Percentiles rank a stretch among this genome's conserved stretches.
phyloP scores from a whole-genome alignment of 768 basidiomycete species.

The Kwoniella dendrophila region DNA sequence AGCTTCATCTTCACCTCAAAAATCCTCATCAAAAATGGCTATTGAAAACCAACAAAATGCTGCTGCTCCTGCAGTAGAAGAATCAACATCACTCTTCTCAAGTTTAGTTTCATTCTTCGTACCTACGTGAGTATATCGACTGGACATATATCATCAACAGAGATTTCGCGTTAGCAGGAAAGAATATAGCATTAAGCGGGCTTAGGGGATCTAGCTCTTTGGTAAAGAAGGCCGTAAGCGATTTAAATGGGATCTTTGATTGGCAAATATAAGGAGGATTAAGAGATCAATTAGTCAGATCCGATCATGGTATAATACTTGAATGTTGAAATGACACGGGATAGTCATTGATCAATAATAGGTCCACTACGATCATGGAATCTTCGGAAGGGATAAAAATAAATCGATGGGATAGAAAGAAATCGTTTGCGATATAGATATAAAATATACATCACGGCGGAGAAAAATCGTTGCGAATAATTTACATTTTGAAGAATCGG shows the following conservation, averaged over 20 bases:
- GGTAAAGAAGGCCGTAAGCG: no score
- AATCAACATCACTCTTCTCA: conserved; percentile 33
- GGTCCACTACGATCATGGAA: background rate
- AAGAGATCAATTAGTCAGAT: no score
- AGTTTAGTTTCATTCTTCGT: conserved; percentile 39
- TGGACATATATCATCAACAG: background rate
- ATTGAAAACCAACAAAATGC: conserved; percentile 20
- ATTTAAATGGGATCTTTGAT: background rate
- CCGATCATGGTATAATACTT: no score
- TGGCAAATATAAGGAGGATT: background rate
- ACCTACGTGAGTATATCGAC: conserved; percentile 43
- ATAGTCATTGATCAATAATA: background rate
- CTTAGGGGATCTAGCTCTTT: no score
- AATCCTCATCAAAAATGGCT: conserved; percentile 18
- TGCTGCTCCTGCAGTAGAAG: conserved; percentile 9
- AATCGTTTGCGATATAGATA: no score
- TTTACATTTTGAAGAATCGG: no score
- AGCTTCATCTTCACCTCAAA: background rate
- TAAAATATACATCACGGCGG: no score
- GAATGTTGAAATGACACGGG: background rate
- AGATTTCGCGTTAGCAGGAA: background rate
- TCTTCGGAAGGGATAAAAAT: background rate
- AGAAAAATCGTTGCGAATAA: no score
- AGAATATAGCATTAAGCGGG: no score
- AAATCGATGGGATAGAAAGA: no score